Percentiles rank a stretch among this genome's conserved stretches.
Evolutionary conservation across 108 stramenopile genomes (phyloP).

Genomic region (Tribonema minus): DNA sequence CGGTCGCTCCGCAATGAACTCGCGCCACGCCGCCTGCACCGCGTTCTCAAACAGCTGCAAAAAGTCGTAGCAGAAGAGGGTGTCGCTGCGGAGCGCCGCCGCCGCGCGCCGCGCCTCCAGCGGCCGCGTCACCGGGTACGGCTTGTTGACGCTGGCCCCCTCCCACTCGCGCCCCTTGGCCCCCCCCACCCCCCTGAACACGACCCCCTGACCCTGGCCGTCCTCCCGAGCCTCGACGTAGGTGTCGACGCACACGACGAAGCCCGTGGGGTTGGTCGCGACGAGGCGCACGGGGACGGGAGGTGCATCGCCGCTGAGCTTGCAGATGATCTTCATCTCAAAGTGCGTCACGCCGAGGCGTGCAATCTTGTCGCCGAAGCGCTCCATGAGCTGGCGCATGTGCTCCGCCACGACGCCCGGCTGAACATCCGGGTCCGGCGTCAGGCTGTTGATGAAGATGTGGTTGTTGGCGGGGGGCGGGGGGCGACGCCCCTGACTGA

Average conservation of each 20-base stretch:
- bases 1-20: conserved; percentile 16
- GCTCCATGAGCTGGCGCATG: conserved; percentile 5
- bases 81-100: conserved; percentile 59
- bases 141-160: conserved; percentile 68
- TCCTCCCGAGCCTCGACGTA: conserved; percentile 77
- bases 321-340: conserved; percentile 84
- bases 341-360: conserved; percentile 83
- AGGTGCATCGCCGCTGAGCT: conserved; percentile 64
- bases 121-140: conserved; percentile 83
- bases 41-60: conserved; percentile 91
- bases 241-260: conserved; percentile 85
- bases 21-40: conserved; percentile 72
- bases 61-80: conserved; percentile 82
- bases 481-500: conserved; percentile 14
- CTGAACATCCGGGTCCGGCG: conserved; percentile 63
- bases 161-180: conserved; percentile 54
- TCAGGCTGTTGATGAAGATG: conserved; percentile 86
- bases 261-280: conserved; percentile 93
- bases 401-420: not conserved
- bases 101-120: conserved; percentile 85
- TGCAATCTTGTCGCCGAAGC: conserved; percentile 15
- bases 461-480: conserved; percentile 74
- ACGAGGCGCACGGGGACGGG: conserved; percentile 85
- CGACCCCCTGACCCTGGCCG: not conserved
- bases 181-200: not conserved